Evolutionary conservation across 2,329 filamentous ascomycete genomes (phyloP).

Genomic region (Zymoseptoria brevis): DNA sequence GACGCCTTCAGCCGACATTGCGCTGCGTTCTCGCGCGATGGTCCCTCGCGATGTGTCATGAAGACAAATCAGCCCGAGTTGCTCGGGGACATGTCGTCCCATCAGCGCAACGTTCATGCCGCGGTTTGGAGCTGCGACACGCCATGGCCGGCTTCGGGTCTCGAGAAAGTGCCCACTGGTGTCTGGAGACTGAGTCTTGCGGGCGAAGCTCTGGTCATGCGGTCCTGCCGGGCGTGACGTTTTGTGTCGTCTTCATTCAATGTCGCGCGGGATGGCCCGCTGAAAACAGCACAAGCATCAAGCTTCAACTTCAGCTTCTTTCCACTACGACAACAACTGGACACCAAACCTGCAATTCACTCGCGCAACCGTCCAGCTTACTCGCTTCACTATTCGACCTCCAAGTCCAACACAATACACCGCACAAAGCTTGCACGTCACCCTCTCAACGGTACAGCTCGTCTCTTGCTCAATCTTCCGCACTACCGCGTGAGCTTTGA

Average conservation of each 20-base stretch:
- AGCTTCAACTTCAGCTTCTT: not conserved
- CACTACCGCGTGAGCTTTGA: not conserved
- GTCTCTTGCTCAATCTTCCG: not conserved
- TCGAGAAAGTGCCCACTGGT: not conserved
- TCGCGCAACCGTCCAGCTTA: not conserved
- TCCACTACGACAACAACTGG: not conserved
- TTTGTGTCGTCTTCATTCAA: not conserved
- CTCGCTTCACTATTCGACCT: not conserved
- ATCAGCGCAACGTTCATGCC: too few species aligned
- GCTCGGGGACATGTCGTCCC: too few species aligned
- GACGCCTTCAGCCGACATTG: slow-evolving; percentile 42
- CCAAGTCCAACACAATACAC: not conserved
- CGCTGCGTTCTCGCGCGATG: slow-evolving; percentile 17
- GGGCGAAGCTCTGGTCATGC: not conserved
- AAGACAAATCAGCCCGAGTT: slow-evolving; percentile 1
- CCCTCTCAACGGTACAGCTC: too few species aligned
- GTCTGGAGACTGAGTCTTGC: not conserved
- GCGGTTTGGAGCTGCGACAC: too few species aligned
- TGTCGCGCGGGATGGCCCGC: not conserved
- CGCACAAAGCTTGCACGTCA: not conserved
- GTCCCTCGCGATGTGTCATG: not conserved
- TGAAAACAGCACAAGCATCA: not conserved
- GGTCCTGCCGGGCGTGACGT: not conserved
- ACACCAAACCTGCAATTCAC: not conserved
- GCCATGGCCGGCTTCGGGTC: too few species aligned